Evolutionary conservation across 164 flowering plant genomes (phyloP).

Genomic region (Nelumbo lutea): DNA sequence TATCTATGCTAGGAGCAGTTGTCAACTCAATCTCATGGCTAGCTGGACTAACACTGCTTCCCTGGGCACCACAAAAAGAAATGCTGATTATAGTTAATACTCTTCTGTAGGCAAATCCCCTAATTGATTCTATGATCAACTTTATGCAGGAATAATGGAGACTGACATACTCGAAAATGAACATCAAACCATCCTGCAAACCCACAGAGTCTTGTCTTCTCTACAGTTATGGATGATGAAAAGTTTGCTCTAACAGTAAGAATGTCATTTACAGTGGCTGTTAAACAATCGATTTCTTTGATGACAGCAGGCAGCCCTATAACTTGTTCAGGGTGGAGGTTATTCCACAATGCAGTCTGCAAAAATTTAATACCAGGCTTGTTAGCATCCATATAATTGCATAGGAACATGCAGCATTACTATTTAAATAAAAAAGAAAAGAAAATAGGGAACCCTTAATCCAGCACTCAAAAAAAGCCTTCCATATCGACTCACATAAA

Average conservation of each 20-base stretch:
- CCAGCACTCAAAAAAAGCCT: neutral
- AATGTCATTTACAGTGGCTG: slow-evolving; percentile 64
- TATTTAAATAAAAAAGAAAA: neutral
- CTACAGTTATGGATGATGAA: slow-evolving; percentile 40
- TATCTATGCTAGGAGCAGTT: slow-evolving; percentile 74
- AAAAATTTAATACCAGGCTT: slow-evolving; percentile 12
- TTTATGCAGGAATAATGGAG: neutral
- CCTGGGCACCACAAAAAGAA: slow-evolving; percentile 40
- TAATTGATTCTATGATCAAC: neutral
- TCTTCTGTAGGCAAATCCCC: slow-evolving; percentile 1
- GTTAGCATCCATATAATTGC: neutral
- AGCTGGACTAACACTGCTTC: slow-evolving; percentile 63
- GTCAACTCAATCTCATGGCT: slow-evolving; percentile 69
- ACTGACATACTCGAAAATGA: slow-evolving; percentile 72
- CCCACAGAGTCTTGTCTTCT: slow-evolving; percentile 60
- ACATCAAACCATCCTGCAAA: slow-evolving; percentile 99
- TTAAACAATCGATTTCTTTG: slow-evolving; percentile 84
- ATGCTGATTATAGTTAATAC: neutral
- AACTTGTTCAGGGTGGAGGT: slow-evolving; percentile 86
- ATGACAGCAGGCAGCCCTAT: slow-evolving; percentile 72
- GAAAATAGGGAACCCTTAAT: neutral
- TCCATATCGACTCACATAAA: no score
- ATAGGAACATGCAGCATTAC: neutral
- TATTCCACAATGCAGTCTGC: slow-evolving; percentile 94
- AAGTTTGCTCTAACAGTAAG: slow-evolving; percentile 44